Evolutionary conservation across 2,329 filamentous ascomycete species (phyloP).

Genomic region (Metarhizium sp.): DNA sequence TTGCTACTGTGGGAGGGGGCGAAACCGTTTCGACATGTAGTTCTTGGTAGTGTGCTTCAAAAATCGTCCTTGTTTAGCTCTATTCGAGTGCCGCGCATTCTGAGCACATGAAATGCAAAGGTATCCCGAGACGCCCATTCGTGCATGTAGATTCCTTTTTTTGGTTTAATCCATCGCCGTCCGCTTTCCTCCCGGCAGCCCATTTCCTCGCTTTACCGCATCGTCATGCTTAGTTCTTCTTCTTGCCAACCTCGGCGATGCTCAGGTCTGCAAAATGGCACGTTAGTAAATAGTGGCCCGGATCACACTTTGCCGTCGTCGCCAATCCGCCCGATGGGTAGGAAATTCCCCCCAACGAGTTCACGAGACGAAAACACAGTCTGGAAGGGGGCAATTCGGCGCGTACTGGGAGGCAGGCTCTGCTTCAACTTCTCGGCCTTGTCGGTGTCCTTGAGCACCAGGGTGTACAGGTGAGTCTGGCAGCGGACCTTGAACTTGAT

Average conservation of each 20-base stretch:
- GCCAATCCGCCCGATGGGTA: not conserved
- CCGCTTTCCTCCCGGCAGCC: not conserved
- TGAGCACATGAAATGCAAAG: conserved; percentile 39
- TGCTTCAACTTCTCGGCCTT: conserved; percentile 99
- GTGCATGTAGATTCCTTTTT: conserved; percentile 29
- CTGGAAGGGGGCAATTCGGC: conserved; percentile 25
- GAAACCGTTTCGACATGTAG: not conserved
- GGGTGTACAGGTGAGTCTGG: conserved; percentile 91
- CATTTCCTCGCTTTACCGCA: conserved; percentile 12
- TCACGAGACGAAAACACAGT: not conserved
- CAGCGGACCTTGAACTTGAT: conserved; percentile 99
- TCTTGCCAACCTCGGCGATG: conserved; percentile 46
- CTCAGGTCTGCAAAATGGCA: conserved; percentile 31
- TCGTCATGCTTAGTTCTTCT: conserved; percentile 38
- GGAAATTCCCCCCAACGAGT: not conserved
- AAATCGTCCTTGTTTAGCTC: conserved; percentile 25
- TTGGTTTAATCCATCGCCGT: conserved; percentile 12
- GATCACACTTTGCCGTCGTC: not conserved
- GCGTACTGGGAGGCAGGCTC: conserved; percentile 91
- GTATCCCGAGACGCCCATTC: conserved; percentile 47
- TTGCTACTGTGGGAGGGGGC: not conserved
- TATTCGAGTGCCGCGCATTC: conserved; percentile 27
- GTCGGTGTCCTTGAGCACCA: conserved; percentile 95
- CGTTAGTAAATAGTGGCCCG: not conserved
- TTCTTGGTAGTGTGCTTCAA: conserved; percentile 18